Conservation (phyloP, 768 basidiomycete species). For the Trametes coccinea region DNA sequence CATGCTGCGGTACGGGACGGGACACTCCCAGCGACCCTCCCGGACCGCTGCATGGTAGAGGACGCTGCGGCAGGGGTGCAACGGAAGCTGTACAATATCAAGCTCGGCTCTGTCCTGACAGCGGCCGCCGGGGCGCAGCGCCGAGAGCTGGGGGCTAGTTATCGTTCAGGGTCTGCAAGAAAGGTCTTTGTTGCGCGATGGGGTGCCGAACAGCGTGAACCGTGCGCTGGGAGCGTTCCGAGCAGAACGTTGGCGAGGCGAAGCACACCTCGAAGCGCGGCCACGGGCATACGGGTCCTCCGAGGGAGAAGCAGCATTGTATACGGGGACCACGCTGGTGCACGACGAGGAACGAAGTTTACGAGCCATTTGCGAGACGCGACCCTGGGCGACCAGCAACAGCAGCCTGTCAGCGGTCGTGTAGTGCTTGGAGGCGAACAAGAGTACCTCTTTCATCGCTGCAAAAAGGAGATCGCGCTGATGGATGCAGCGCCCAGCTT, state of each 20-base stretch:
- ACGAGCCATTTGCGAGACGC: too few relatives aligned
- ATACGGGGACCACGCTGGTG: neutral
- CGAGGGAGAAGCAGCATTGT: neutral
- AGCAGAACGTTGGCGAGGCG: constrained; percentile 4
- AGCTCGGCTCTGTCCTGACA: constrained; percentile 4
- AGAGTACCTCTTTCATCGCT: too few relatives aligned
- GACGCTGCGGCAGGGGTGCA: neutral
- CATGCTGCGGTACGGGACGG: constrained; percentile 3
- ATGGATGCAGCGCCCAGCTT: too few relatives aligned
- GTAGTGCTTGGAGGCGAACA: too few relatives aligned
- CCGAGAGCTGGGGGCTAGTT: neutral
- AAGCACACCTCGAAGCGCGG: constrained; percentile 7
- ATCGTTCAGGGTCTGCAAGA: neutral
- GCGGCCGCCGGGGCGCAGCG: constrained; percentile 18
- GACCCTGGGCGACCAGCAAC: too few relatives aligned
- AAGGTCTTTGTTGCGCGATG: constrained; percentile 1
- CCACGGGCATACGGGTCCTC: neutral
- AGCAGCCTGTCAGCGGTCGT: too few relatives aligned
- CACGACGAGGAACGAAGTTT: neutral
- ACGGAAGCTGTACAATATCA: neutral
- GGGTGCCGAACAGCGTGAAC: constrained; percentile 19
- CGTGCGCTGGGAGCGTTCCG: neutral
- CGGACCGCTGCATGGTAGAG: constrained; percentile 3
- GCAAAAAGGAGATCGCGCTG: too few relatives aligned
- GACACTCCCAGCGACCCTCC: neutral